Base-by-base conservation (phyloP, 2,329 filamentous ascomycete species). In the Boeremia lycopersici region DNA sequence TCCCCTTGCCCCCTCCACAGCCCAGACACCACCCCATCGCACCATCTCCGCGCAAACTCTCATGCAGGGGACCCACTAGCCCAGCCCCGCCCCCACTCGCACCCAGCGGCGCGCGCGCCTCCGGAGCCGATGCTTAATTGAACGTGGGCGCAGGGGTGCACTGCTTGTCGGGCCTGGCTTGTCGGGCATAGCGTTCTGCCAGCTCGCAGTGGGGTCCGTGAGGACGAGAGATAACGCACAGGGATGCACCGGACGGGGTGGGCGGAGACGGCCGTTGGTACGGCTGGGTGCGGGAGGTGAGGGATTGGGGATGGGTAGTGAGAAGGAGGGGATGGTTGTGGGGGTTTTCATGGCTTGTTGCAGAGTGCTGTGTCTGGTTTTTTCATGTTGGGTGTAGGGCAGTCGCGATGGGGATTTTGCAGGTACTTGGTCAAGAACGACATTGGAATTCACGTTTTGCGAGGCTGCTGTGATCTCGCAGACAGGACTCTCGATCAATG, bases 121-220 rank as follows among this genome's bases (percentile, higher is more conserved):
- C 35, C 39, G 45, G 26, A 28, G 51, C 51, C 33, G 44, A 48
- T 43, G 51, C 51, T 48, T 53, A 44, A 43, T 53, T 39, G 28
- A 53, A 53, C 44, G 51, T 53, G 39, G 8, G 19, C 19, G 17
- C 36, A 38, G 44, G 51, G 44, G 12, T 44, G 11, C 41, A 38
- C 47, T 36, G 44, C 28, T 35, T 26, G 48, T 34, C 17, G 28
- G 19, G 25, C 3, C 7, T 13, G 25, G 51, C 38, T 44, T 26
- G 25, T 38, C 31, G 36, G 31, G 38, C 28, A 23, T 42, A 39
- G 38, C 28, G 44, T 33, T 38, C 30, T 47, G 43, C 6, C 19
- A 23, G 19, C 36, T 13, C 12, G 23, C 13, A 8, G 19, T 26
- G 36, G n/a, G 28, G 15, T n/a, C 19, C 9, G 33, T 30, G 26